A percentile compares a stretch with the other conserved stretches of the same genome.
phyloP scores from a whole-genome alignment of 1,284 basidiomycete species.

The Taiwanofungus camphoratus region DNA sequence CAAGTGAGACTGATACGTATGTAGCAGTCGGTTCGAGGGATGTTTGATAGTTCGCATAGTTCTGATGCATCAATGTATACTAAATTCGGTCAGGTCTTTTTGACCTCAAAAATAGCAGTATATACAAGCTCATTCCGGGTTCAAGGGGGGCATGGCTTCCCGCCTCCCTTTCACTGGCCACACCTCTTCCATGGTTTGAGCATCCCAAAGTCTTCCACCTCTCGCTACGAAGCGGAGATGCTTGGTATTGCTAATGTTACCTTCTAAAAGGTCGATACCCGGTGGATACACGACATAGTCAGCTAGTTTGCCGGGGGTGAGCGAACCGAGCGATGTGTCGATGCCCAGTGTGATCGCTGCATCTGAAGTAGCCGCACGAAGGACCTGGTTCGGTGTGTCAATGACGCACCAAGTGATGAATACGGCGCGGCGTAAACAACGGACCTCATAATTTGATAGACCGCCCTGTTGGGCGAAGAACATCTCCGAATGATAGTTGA shows the following conservation, averaged over 20 bases:
- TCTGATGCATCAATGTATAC: too few species aligned
- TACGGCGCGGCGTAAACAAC: not conserved
- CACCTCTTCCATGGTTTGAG: conserved; percentile 57
- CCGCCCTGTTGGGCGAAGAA: conserved; percentile 57
- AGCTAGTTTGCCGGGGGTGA: conserved; percentile 59
- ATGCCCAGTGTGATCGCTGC: conserved; percentile 63
- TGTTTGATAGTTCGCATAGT: too few species aligned
- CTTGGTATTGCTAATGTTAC: conserved; percentile 42
- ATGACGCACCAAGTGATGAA: not conserved
- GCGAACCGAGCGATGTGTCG: conserved; percentile 51
- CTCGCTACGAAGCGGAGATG: conserved; percentile 50
- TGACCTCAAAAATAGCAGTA: too few species aligned
- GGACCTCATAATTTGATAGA: conserved; percentile 42
- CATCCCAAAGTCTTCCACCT: conserved; percentile 64
- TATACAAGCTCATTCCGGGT: conserved; percentile 40
- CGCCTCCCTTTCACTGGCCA: conserved; percentile 60
- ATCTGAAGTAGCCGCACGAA: conserved; percentile 58
- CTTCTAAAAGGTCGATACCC: conserved; percentile 49
- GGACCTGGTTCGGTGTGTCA: conserved; percentile 36
- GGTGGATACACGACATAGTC: conserved; percentile 61
- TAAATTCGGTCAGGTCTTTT: too few species aligned
- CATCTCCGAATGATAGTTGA: conserved; percentile 75
- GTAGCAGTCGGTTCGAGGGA: too few species aligned
- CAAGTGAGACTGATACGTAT: too few species aligned
- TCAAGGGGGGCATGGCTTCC: conserved; percentile 50